Evolutionary conservation across 106 monocot species (phyloP), one percentile per base, ranked within the genome.

Genomic region (Hemerocallis citrina): DNA sequence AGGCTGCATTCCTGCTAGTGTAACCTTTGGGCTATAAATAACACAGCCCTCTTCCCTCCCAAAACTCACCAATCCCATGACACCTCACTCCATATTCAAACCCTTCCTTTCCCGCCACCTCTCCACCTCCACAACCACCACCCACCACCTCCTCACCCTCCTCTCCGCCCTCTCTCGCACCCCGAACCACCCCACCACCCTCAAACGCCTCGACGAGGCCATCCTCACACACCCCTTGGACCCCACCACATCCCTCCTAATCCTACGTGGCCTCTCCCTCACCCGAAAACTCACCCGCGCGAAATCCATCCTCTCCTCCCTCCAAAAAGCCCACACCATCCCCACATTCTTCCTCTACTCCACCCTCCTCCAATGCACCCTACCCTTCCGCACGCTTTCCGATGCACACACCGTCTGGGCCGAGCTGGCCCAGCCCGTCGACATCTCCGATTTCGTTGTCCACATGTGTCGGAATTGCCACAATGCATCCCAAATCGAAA

Each of bases 1-100:
- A 31, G 86, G 79, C 7, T 51, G 50, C 50, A 92, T 33, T 4
- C 91, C 83, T 28, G 86, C 86, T 11, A 92, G 59, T 5, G 52
- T 32, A 61, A 83, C 86, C 55, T n/a, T n/a, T n/a, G n/a, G n/a
- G n/a, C n/a, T n/a, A n/a, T n/a, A n/a, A n/a, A n/a, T n/a, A n/a
- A n/a, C n/a, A n/a, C n/a, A n/a, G n/a, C n/a, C n/a, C n/a, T n/a
- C n/a, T n/a, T n/a, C n/a, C n/a, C n/a, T n/a, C n/a, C n/a, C n/a
- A n/a, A n/a, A n/a, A n/a, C n/a, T n/a, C n/a, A n/a, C n/a, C n/a
- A n/a, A n/a, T n/a, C 10, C 34, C 34, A 58, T 59, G 59, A 22
- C 59, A 25, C 6, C 37, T 5, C 13, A 16, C 7, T 17, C 12
- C 6, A 13, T 39, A n/a, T 39, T 59, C 36, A 22, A 38, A 38